Evolutionary conservation across 2,329 filamentous ascomycete species (phyloP).

Genomic region (Metarhizium sp.): DNA sequence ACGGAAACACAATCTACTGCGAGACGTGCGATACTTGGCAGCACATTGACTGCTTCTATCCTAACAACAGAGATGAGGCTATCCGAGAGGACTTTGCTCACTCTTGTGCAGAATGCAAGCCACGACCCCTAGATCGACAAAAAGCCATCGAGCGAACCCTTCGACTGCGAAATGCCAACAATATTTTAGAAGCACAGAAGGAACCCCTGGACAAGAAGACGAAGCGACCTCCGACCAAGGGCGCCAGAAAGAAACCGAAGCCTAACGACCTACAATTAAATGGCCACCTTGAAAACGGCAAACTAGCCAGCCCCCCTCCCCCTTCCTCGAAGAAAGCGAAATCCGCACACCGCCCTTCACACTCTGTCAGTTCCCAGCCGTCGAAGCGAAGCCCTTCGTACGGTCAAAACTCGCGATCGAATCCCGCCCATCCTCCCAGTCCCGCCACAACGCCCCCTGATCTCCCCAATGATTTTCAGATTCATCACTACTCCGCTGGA

Average conservation of each 20-base stretch:
- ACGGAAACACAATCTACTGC: conserved; percentile 95
- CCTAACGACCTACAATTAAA: conserved; percentile 53
- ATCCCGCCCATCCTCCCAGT: conserved; percentile 56
- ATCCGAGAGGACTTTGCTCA: conserved; percentile 66
- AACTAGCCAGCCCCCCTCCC: conserved; percentile 33
- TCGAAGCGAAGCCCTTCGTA: conserved; percentile 56
- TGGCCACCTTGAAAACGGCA: conserved; percentile 46
- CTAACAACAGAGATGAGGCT: conserved; percentile 60
- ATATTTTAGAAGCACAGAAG: conserved; percentile 17
- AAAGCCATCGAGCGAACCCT: conserved; percentile 65
- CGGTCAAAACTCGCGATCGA: conserved; percentile 54
- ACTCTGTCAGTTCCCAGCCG: conserved; percentile 63
- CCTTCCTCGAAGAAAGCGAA: conserved; percentile 72
- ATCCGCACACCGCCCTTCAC: conserved; percentile 67
- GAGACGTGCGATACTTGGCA: conserved; percentile 97
- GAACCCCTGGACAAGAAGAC: conserved; percentile 57
- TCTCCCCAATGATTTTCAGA: conserved; percentile 50
- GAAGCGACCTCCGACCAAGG: conserved; percentile 68
- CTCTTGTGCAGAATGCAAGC: conserved; percentile 82
- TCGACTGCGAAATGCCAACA: conserved; percentile 39
- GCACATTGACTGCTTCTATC: conserved; percentile 94
- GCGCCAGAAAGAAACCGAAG: conserved; percentile 81
- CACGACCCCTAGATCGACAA: conserved; percentile 62
- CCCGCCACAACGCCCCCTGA: conserved; percentile 68
- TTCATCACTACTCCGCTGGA: conserved; percentile 62